Base-by-base conservation (phyloP, 1,139 yeast genomes). In the Geotrichum aggregatum region DNA sequence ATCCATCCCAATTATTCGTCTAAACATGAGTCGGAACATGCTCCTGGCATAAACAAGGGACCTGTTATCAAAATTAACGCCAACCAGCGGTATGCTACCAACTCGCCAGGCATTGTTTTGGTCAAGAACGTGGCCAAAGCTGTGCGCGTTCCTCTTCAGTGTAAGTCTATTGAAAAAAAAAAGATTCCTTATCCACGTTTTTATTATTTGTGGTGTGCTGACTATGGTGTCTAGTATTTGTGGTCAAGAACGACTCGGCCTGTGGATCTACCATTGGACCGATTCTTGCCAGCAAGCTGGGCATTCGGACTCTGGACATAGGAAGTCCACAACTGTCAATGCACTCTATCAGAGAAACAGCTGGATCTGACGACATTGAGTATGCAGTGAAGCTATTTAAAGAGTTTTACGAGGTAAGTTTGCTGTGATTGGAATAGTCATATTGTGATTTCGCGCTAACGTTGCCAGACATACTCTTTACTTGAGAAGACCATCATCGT, bases 211-310 rank as follows among this genome's bases (percentile, higher is more conserved):
- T n/a, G n/a, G n/a, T n/a, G n/a, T 40, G 16, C 30, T 21, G 24
- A 22, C 86, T 55, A n/a, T 24, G 94, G 85, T 65, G 67, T 14
- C 5, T 19, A 44, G 47, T 89, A 55, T 89, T 92, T 72, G 98
- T 91, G 30, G 95, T 86, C 24, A 78, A 94, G 56, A 92, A 92
- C 66, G 96, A 87, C 63, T 83, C 95, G 0, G 87, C 97, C 2
- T 92, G 98, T 71, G 98, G 98, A 1, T 85, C 96, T 2, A 92
- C 98, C 1, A 92, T 92, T 63, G 98, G 98, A 1, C 98, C 98
- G 22, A 85, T 89, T 67, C 73, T 92, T 56, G 84, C 96, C 31
- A 84, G 96, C 3, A 86, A 86, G 62, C 76, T 92, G 47, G 98
- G 98, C 49, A 78, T 92, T 46, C 78, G 95, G 66, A 88, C 97